Evolutionary conservation across 495 filamentous ascomycete genomes (phyloP).

Genomic region (Neurospora cerealis): DNA sequence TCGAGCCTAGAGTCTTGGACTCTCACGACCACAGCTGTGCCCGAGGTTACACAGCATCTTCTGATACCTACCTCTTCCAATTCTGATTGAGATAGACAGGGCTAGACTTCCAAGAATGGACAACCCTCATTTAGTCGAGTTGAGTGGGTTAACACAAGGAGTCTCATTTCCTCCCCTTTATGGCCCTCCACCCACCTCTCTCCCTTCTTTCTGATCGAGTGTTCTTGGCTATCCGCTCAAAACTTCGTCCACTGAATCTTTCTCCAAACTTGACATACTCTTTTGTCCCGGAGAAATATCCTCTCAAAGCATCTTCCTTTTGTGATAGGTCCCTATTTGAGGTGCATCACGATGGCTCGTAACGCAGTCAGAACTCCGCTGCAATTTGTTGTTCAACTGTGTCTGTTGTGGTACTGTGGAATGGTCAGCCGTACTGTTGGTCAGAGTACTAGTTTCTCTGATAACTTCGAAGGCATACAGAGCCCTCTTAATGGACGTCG

Average conservation of each 20-base stretch:
- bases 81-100: not conserved
- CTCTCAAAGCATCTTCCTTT: no score
- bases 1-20: not conserved
- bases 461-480: not conserved
- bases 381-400: accelerated
- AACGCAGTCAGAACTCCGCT: not conserved
- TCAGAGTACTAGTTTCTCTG: not conserved
- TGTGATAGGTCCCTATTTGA: no score
- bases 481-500: accelerated
- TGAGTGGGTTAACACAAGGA: no score
- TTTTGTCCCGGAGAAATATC: no score
- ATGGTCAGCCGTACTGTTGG: not conserved
- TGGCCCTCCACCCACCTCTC: not conserved
- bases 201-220: not conserved
- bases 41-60: not conserved
- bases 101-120: not conserved
- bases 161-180: no score
- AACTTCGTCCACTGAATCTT: no score
- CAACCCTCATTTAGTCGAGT: no score
- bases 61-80: no score
- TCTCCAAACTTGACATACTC: no score
- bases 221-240: no score
- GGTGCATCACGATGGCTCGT: not conserved
- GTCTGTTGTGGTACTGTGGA: not conserved
- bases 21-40: not conserved